Evolutionary conservation across 2,329 filamentous ascomycete species (phyloP).

Genomic region (Orbilia quercus): DNA sequence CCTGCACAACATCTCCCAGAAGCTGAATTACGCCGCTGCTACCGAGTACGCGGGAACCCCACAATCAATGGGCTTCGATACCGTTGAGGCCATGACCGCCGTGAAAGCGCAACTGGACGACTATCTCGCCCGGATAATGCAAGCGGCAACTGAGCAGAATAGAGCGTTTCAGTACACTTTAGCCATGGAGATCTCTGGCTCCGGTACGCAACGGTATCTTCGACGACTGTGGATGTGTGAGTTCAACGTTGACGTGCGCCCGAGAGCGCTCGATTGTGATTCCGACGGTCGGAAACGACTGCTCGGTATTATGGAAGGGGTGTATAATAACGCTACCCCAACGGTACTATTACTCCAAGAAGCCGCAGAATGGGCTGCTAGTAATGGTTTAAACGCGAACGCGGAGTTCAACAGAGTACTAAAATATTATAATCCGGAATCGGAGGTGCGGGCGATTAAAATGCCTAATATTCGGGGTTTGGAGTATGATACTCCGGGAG

Average conservation of each 20-base stretch:
- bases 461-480: not conserved
- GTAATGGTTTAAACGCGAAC: not conserved
- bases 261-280: not conserved
- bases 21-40: not conserved
- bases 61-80: not conserved
- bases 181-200: too few species aligned
- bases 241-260: not conserved
- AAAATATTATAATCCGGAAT: not conserved
- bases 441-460: not conserved
- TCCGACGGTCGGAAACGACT: not conserved
- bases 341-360: not conserved
- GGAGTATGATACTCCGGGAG: slow-evolving; percentile 4
- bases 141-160: too few species aligned
- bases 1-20: not conserved
- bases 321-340: not conserved
- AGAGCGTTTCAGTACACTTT: too few species aligned
- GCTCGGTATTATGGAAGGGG: not conserved
- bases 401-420: not conserved
- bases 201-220: not conserved
- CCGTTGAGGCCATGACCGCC: not conserved
- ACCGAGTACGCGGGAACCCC: not conserved
- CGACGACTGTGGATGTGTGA: slow-evolving; percentile 1
- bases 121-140: not conserved
- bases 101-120: not conserved
- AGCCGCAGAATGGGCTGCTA: not conserved